A percentile compares a stretch with the other conserved stretches of the same genome.
phyloP scores from a whole-genome alignment of 2,329 filamentous ascomycete genomes.

The Tetracladium maxilliforme region DNA sequence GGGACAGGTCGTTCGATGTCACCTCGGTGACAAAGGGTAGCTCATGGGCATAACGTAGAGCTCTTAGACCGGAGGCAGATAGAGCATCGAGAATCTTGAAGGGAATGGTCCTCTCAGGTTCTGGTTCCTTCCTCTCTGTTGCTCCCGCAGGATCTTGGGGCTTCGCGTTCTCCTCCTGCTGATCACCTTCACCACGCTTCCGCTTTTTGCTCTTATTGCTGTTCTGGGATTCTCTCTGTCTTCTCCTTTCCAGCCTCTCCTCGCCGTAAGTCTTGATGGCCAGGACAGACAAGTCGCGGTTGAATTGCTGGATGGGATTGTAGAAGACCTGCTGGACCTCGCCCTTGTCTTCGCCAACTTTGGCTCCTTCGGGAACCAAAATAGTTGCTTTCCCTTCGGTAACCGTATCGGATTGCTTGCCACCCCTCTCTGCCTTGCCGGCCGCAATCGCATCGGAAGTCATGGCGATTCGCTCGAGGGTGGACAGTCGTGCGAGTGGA shows the following conservation, averaged over 20 bases:
- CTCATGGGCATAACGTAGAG: slow-evolving; percentile 82
- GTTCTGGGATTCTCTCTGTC: slow-evolving; percentile 21
- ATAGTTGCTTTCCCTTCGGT: no score
- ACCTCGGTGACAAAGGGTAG: slow-evolving; percentile 71
- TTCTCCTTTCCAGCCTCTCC: slow-evolving; percentile 36
- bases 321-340: slow-evolving; percentile 80
- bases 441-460: no score
- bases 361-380: slow-evolving; percentile 1
- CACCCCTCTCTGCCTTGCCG: no score
- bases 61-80: slow-evolving; percentile 83
- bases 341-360: slow-evolving; percentile 42
- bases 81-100: slow-evolving; percentile 91
- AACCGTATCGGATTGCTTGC: no score
- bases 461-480: no score
- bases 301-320: slow-evolving; percentile 98
- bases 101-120: slow-evolving; percentile 13
- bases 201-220: slow-evolving; percentile 29
- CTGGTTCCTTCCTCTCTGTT: slow-evolving; percentile 7
- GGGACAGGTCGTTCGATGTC: slow-evolving; percentile 80
- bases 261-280: slow-evolving; percentile 83
- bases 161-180: slow-evolving; percentile 12
- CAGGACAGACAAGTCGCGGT: slow-evolving; percentile 84
- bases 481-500: no score
- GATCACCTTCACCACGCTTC: slow-evolving; percentile 21
- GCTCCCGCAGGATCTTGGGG: slow-evolving; percentile 9